Base-by-base conservation (phyloP, 179 eudicot species). In the Spinacia oleracea region DNA sequence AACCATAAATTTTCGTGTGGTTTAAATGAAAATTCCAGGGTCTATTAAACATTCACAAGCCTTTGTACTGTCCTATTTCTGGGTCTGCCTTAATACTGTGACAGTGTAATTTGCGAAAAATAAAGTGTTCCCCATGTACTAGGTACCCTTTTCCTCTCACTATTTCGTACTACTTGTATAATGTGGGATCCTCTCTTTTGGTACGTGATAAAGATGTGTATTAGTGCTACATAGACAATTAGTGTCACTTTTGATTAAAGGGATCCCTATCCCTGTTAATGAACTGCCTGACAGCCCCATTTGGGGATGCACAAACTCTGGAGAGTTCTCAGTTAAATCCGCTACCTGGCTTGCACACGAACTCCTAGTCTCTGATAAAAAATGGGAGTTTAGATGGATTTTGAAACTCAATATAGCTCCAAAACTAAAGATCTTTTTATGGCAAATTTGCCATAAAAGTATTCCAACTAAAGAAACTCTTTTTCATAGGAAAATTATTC, bases 21-120 rank as follows among this genome's bases (percentile, higher is more conserved):
- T 23, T 71, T 71, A 48, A 71, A 29, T 48, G 15, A 18, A 34
- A 43, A 31, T 31, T 10, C 29, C 55, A 70, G 18, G 59, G 23
- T 48, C 60, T 48, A 71, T 15, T 15, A 18, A 48, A 71, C 42
- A 48, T 50, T 71, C 40, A 71, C 59, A 50, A 71, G 74, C 20
- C 34, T 71, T 14, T 29, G 59, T 71, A 42, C 74, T 71, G 60
- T 71, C 60, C 43, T 48, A 31, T 71, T 42, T 48, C 59, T 50
- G 3, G 18, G 11, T 48, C 25, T 50, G 53, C 73, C 53, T 43
- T 43, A 38, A 43, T 69, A 40, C 34, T 6, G 59, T 50, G 74
- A 55, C 42, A 71, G 42, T 48, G 21, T 50, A 27, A n/a, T n/a
- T n/a, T n/a, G n/a, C n/a, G n/a, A 27, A 35, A 29, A 71, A 71